These are phyloP conservation scores for Candolleomyces efflorescens DNA, from an alignment of 768 basidiomycete species.

Conservation along the genomic window DNA sequence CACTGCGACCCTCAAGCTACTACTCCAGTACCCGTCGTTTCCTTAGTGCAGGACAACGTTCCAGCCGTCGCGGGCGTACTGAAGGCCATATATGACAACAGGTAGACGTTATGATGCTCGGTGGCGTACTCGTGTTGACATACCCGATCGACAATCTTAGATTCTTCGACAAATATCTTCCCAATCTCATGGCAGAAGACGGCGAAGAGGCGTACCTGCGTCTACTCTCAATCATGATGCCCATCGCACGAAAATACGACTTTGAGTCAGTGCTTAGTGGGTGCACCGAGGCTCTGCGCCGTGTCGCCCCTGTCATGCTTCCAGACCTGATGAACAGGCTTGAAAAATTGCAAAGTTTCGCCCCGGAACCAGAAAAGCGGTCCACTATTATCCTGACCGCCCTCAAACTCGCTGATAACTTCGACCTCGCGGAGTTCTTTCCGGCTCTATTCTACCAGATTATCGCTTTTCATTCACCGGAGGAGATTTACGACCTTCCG, in stretches of 20 bases:
- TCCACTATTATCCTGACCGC: neutral
- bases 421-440: neutral
- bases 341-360: neutral
- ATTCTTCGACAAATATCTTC: constrained; percentile 1
- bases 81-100: constrained; percentile 3
- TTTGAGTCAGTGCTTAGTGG: neutral
- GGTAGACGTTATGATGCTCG: too few relatives aligned
- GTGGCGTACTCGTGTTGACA: neutral
- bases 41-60: neutral
- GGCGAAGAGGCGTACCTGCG: neutral
- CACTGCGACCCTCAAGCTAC: neutral
- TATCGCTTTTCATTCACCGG: neutral
- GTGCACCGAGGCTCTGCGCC: neutral
- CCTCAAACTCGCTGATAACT: neutral
- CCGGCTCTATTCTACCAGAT: constrained; percentile 1
- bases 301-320: neutral
- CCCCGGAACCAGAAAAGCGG: neutral
- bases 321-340: neutral
- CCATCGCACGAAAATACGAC: constrained; percentile 1
- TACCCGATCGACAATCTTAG: neutral
- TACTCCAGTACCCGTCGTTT: neutral
- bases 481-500: neutral
- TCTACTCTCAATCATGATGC: neutral
- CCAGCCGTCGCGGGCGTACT: neutral
- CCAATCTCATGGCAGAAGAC: neutral